Conservation (phyloP, 2,329 filamentous ascomycete species). For the Acrodontium crateriforme region DNA sequence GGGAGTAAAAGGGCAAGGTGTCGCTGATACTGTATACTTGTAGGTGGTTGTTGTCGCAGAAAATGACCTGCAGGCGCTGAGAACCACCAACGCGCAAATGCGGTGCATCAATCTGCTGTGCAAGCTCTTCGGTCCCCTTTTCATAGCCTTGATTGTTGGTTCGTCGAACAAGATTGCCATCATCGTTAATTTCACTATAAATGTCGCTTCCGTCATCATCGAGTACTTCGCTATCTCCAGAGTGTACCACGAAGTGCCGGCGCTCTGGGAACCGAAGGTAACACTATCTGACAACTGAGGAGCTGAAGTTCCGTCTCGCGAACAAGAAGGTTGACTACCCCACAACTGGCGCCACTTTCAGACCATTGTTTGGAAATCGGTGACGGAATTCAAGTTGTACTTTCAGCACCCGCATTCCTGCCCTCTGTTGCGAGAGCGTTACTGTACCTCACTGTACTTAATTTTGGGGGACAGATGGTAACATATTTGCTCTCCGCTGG, state of each 20-base stretch:
- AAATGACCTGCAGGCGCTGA: conserved; percentile 19
- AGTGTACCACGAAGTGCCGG: conserved; percentile 24
- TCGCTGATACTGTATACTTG: too few relatives aligned
- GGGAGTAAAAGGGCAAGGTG: too few relatives aligned
- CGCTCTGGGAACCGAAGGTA: too few relatives aligned
- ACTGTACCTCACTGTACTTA: conserved; percentile 49
- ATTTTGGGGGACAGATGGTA: conserved; percentile 49
- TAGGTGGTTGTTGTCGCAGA: conserved; percentile 41
- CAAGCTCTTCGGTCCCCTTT: conserved; percentile 42
- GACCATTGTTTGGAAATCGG: neutral
- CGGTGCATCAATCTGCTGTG: conserved; percentile 45
- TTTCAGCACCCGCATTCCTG: conserved; percentile 42
- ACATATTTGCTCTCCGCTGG: conserved; percentile 46
- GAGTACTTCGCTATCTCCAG: conserved; percentile 42
- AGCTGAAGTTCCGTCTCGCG: too few relatives aligned
- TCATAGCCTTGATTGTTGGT: conserved; percentile 36
- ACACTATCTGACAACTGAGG: too few relatives aligned
- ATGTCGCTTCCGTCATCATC: conserved; percentile 31
- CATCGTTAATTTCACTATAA: conserved; percentile 36
- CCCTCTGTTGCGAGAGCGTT: conserved; percentile 46
- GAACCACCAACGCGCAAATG: conserved; percentile 41
- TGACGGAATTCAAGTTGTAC: conserved; percentile 28
- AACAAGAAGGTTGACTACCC: too few relatives aligned
- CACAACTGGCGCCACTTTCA: too few relatives aligned
- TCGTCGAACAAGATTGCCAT: conserved; percentile 38